Evolutionary conservation across 2,329 filamentous ascomycete species (phyloP).

Genomic region (Fusarium sterilihyphosum): DNA sequence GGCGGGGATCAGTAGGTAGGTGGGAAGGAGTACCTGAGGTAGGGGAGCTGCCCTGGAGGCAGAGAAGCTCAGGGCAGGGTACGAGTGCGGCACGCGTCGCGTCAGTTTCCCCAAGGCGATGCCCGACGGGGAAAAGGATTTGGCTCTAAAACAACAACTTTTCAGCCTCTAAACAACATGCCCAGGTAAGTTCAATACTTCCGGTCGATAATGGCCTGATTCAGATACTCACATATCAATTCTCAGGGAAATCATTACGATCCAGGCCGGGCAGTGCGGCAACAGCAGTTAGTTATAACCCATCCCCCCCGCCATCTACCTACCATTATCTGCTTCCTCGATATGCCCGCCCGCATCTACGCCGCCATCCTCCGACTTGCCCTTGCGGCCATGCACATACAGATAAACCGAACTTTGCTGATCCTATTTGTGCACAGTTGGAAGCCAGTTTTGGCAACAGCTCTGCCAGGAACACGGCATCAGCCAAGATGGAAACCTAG

Average conservation of each 20-base stretch:
- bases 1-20: constrained; percentile 20
- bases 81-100: constrained; percentile 34
- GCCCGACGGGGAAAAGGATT: constrained; percentile 17
- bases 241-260: constrained; percentile 94
- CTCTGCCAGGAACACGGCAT: constrained; percentile 98
- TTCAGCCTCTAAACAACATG: constrained; percentile 32
- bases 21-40: neutral
- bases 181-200: constrained; percentile 32
- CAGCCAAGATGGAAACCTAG: constrained; percentile 94
- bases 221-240: neutral
- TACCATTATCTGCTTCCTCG: constrained; percentile 1
- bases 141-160: constrained; percentile 28
- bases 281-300: constrained; percentile 84
- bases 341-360: neutral
- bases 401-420: constrained; percentile 1
- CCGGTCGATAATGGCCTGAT: neutral
- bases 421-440: constrained; percentile 70
- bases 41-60: neutral
- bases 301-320: constrained; percentile 14
- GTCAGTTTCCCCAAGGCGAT: constrained; percentile 24
- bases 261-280: constrained; percentile 98
- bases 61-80: constrained; percentile 10
- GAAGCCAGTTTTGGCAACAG: constrained; percentile 99
- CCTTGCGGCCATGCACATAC: neutral
- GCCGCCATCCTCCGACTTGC: neutral